Evolutionary conservation across 768 basidiomycete species (phyloP).

Genomic region (Boletus rubropictus): DNA sequence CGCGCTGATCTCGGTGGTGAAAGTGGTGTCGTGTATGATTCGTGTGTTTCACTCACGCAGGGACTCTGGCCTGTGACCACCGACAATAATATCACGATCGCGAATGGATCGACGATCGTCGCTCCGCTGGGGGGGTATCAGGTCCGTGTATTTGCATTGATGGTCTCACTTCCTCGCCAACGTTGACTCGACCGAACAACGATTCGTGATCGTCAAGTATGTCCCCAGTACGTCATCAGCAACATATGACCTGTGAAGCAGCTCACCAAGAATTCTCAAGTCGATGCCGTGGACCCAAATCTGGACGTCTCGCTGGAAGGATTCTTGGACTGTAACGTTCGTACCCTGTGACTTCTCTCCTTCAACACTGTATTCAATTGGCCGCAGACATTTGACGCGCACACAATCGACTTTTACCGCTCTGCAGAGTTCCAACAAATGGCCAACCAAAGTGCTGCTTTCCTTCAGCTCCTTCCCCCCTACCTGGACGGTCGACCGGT

Average conservation of each 20-base stretch:
- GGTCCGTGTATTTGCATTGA: constrained; percentile 16
- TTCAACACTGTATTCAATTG: not conserved
- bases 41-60: constrained; percentile 62
- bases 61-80: constrained; percentile 55
- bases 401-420: constrained; percentile 49
- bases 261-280: constrained; percentile 28
- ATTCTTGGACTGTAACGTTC: constrained; percentile 53
- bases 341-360: constrained; percentile 5
- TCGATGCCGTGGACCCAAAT: constrained; percentile 58
- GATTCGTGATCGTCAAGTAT: constrained; percentile 23
- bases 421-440: constrained; percentile 47
- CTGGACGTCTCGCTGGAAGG: constrained; percentile 64
- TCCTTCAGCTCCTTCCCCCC: constrained; percentile 44
- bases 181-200: constrained; percentile 1
- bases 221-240: constrained; percentile 34
- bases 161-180: constrained; percentile 7
- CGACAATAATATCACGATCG: constrained; percentile 48
- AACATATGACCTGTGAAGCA: not conserved
- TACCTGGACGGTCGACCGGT: constrained; percentile 52
- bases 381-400: constrained; percentile 41
- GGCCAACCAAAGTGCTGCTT: constrained; percentile 38
- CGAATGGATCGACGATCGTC: constrained; percentile 54
- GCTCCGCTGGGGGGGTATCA: constrained; percentile 68
- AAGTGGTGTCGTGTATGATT: constrained; percentile 59
- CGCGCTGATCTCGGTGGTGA: constrained; percentile 69